These are phyloP conservation scores for Gaertneriomyces sp. DNA, from an alignment of 192 early-diverging fungal genomes.

Conservation along the genomic window DNA sequence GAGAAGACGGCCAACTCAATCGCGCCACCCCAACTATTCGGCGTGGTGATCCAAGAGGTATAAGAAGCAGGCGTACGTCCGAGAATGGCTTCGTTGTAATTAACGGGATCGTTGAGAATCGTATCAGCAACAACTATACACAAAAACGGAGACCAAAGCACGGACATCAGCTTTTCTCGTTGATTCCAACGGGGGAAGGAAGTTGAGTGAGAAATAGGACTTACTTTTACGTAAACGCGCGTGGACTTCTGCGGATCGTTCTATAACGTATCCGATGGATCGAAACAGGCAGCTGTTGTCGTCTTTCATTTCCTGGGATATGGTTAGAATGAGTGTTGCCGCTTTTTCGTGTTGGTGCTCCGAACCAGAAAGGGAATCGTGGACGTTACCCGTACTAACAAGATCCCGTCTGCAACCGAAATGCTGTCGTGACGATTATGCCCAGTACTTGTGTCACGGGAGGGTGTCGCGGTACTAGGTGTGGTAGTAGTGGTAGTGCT, in stretches of 20 bases:
- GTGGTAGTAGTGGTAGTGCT: not conserved
- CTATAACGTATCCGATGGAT: constrained; percentile 45
- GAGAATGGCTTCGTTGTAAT: constrained; percentile 61
- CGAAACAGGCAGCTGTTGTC: constrained; percentile 74
- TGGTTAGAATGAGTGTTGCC: not conserved
- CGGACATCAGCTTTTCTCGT: not conserved
- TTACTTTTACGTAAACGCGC: constrained; percentile 34
- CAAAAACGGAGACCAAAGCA: not conserved
- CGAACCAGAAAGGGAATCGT: not conserved
- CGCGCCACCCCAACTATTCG: constrained; percentile 77
- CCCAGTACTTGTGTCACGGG: too few relatives aligned
- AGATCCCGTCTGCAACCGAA: constrained; percentile 11
- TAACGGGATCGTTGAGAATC: constrained; percentile 48
- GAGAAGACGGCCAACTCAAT: constrained; percentile 80
- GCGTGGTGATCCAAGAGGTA: constrained; percentile 60
- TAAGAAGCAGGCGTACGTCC: constrained; percentile 58
- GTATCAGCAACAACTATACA: constrained; percentile 13
- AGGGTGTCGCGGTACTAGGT: not conserved
- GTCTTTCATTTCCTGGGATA: constrained; percentile 55
- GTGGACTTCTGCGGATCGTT: constrained; percentile 19
- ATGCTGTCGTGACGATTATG: not conserved
- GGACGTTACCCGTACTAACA: constrained; percentile 18
- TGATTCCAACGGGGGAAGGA: not conserved
- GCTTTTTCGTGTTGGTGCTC: not conserved
- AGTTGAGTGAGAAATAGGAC: not conserved